A percentile compares a stretch with the other conserved stretches of the same genome.
Evolutionary conservation across 768 basidiomycete species (phyloP).

Genomic region (Agaricus subrufescens): DNA sequence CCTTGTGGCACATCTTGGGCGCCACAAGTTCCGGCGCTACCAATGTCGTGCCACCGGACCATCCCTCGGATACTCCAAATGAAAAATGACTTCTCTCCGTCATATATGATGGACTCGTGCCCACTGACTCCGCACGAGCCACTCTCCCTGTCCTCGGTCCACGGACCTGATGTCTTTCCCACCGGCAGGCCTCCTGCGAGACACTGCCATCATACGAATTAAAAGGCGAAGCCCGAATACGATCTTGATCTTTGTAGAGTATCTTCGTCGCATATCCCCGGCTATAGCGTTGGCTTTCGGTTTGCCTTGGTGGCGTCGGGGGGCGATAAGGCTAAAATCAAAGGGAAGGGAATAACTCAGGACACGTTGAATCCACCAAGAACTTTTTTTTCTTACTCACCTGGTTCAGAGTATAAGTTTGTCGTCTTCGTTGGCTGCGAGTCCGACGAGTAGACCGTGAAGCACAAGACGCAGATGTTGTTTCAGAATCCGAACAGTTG

Average conservation of each 20-base stretch:
- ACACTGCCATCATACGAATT: background rate
- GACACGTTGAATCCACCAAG: background rate
- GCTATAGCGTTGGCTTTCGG: constrained; percentile 27
- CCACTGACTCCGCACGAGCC: constrained; percentile 16
- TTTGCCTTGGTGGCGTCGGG: constrained; percentile 50
- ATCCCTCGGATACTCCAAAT: constrained; percentile 21
- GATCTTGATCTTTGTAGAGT: constrained; percentile 13
- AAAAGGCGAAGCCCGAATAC: background rate
- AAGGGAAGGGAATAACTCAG: background rate
- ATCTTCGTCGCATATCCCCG: constrained; percentile 16
- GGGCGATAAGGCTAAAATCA: constrained; percentile 42
- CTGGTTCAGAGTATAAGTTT: constrained; percentile 18
- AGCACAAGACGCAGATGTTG: background rate
- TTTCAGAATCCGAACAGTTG: constrained; percentile 5
- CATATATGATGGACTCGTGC: constrained; percentile 27
- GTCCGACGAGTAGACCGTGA: constrained; percentile 1
- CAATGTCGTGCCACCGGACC: constrained; percentile 22
- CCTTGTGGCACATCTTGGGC: constrained; percentile 5
- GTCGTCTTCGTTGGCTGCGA: constrained; percentile 11
- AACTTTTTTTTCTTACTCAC: constrained; percentile 5
- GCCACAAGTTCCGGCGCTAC: constrained; percentile 17
- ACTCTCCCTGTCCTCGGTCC: constrained; percentile 1
- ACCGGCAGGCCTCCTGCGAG: background rate
- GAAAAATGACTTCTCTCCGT: constrained; percentile 32
- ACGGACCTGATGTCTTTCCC: constrained; percentile 1